These are phyloP conservation scores for Neoarthrinium moseri DNA, from an alignment of 2,329 filamentous ascomycete genomes.

Conservation along the genomic window DNA sequence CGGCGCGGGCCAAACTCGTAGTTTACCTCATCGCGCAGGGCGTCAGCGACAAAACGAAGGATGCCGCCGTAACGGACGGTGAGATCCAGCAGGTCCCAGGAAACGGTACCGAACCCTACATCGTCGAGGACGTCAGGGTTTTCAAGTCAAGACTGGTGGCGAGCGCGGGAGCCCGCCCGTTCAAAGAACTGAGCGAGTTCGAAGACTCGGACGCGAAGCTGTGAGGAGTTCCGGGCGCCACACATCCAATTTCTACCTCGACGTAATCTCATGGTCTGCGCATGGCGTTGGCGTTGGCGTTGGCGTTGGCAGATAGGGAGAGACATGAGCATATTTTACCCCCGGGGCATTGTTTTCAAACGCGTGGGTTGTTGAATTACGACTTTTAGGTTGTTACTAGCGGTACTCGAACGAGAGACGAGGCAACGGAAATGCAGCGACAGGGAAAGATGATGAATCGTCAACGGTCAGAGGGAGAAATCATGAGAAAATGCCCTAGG, in stretches of 20 bases:
- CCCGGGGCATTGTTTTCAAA: not conserved
- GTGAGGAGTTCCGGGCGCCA: conserved; percentile 34
- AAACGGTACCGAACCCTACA: conserved; percentile 52
- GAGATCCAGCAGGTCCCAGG: conserved; percentile 32
- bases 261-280: not conserved
- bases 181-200: conserved; percentile 77
- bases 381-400: conserved; percentile 5
- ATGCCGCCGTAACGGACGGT: conserved; percentile 35
- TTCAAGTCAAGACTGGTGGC: conserved; percentile 77
- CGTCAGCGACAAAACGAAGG: conserved; percentile 37
- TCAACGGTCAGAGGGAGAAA: no score
- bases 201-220: conserved; percentile 84
- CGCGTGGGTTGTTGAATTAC: not conserved
- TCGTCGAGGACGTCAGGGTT: conserved; percentile 75
- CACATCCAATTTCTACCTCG: not conserved
- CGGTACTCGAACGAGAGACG: not conserved
- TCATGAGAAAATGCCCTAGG: no score
- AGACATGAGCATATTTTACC: not conserved
- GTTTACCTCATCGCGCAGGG: conserved; percentile 80
- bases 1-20: conserved; percentile 74
- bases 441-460: no score
- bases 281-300: conserved; percentile 9
- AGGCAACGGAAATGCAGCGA: no score
- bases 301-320: not conserved
- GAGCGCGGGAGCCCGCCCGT: conserved; percentile 69